Evolutionary conservation across 768 basidiomycete species (phyloP), one percentile per base, ranked within the genome.

Genomic region (Tricholoma sp.): DNA sequence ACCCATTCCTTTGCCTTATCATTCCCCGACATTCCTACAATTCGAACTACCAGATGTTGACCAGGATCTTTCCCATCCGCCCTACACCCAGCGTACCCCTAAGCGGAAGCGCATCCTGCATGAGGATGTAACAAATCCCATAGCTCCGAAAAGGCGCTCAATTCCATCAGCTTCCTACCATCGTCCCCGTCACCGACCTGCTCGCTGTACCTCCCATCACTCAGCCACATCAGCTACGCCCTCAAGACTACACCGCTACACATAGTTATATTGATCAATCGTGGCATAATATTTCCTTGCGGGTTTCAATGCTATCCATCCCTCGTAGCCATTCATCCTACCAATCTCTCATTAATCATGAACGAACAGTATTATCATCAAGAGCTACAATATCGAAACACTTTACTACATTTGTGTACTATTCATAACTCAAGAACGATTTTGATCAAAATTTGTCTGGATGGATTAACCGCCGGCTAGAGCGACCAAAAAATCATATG

Each of bases 31-130:
- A 0, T 86, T 86, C 66, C 80, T 88, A 54, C 82, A 85, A 53
- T 86, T 84, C 66, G 82, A 84, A 55, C 72, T 78, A 20, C 86
- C 86, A 0, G 85, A 86, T 70, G 71, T 81, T 7, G 84, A 86
- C 69, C 82, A 86, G 64, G 85, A 88, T 65, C 79, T 87, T 41
- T 87, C 86, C 0, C 81, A 81, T 59, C 83, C 86, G 6, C 86
- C 86, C 0, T 87, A 87, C 73, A 84, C 65, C 9, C 59, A 59
- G 13, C 67, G 70, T 15, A 53, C 60, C 10, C 58, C 65, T 13
- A 86, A 85, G 62, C 81, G 85, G 49, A 85, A 83, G 61, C 81
- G 81, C 33, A 59, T 65, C 28, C 57, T 54, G 52, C 59, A 67
- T 54, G 60, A 63, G 9, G 18, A 50, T 53, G 47, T 33, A 41